These are phyloP conservation scores for Aspergillus sp. DNA, from an alignment of 2,329 filamentous ascomycete genomes.

Conservation along the genomic window DNA sequence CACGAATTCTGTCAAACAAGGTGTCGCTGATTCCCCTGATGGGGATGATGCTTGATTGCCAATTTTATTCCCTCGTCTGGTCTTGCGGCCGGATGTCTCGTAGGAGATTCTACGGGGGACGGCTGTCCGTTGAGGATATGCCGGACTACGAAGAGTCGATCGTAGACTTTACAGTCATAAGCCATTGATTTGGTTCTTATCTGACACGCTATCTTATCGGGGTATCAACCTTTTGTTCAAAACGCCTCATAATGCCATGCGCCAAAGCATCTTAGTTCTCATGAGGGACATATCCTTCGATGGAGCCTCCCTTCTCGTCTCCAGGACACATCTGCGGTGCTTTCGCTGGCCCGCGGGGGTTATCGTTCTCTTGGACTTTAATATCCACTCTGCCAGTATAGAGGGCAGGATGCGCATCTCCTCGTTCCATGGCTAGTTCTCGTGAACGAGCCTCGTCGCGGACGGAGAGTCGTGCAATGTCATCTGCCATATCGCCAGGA, in stretches of 20 bases:
- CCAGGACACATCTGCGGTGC: slow-evolving; percentile 38
- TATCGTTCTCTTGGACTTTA: slow-evolving; percentile 37
- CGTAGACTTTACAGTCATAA: background rate
- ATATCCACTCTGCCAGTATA: slow-evolving; percentile 36
- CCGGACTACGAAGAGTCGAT: background rate
- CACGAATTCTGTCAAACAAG: slow-evolving; percentile 57
- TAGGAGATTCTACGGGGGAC: background rate
- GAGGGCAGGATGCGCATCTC: slow-evolving; percentile 30
- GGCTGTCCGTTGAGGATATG: background rate
- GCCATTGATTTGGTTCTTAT: background rate
- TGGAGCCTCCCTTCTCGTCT: slow-evolving; percentile 41
- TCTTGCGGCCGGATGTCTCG: background rate
- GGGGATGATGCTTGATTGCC: slow-evolving; percentile 92
- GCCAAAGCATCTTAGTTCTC: slow-evolving; percentile 13
- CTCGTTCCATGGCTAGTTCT: slow-evolving; percentile 41
- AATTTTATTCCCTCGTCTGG: slow-evolving; percentile 51
- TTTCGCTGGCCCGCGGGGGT: slow-evolving; percentile 18
- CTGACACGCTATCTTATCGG: slow-evolving; percentile 6
- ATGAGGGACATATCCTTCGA: slow-evolving; percentile 45
- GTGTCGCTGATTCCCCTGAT: slow-evolving; percentile 82
- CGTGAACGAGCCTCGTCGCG: slow-evolving; percentile 27
- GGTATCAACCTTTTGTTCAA: slow-evolving; percentile 18
- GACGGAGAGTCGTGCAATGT: slow-evolving; percentile 31
- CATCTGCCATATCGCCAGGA: slow-evolving; percentile 23
- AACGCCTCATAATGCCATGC: slow-evolving; percentile 13